phyloP scores from a whole-genome alignment of 495 filamentous ascomycete genomes.

The Lasiosphaeria miniovina region DNA sequence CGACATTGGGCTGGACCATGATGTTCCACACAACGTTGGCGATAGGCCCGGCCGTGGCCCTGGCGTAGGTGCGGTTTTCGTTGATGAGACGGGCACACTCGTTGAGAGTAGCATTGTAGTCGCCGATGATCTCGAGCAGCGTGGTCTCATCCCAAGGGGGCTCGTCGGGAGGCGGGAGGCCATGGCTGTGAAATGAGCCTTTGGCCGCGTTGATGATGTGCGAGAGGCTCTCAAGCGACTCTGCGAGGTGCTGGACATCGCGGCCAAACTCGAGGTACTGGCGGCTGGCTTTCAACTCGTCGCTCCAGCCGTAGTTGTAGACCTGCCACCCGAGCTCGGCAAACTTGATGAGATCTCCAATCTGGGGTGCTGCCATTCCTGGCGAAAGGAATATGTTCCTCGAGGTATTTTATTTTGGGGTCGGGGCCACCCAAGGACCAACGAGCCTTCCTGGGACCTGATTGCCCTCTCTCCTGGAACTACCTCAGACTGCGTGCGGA shows the following conservation, averaged over 20 bases:
- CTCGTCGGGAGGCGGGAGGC: not conserved
- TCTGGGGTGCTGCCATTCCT: conserved; percentile 2
- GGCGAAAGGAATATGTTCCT: not conserved
- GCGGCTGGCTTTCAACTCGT: conserved; percentile 3
- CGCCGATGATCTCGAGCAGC: conserved; percentile 11
- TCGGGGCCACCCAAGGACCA: too few species aligned
- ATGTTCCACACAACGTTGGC: conserved; percentile 9
- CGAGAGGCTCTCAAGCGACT: conserved; percentile 1
- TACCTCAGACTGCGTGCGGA: too few species aligned
- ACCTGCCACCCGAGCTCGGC: conserved; percentile 9
- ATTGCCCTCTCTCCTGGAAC: too few species aligned
- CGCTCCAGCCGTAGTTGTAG: conserved; percentile 7
- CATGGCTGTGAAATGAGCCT: not conserved
- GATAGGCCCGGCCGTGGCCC: conserved; percentile 1
- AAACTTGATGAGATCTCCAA: conserved; percentile 11
- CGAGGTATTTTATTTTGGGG: too few species aligned
- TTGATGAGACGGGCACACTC: conserved; percentile 9
- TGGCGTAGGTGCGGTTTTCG: conserved; percentile 8
- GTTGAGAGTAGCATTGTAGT: conserved; percentile 9
- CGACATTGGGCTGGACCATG: conserved; percentile 12
- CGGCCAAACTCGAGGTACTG: conserved; percentile 11
- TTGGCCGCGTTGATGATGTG: conserved; percentile 3
- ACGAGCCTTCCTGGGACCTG: too few species aligned
- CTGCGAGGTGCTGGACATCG: conserved; percentile 11
- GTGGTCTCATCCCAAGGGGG: conserved; percentile 4